Base-by-base conservation (phyloP, 140 eudicot species). In the Flaveria floridana region DNA sequence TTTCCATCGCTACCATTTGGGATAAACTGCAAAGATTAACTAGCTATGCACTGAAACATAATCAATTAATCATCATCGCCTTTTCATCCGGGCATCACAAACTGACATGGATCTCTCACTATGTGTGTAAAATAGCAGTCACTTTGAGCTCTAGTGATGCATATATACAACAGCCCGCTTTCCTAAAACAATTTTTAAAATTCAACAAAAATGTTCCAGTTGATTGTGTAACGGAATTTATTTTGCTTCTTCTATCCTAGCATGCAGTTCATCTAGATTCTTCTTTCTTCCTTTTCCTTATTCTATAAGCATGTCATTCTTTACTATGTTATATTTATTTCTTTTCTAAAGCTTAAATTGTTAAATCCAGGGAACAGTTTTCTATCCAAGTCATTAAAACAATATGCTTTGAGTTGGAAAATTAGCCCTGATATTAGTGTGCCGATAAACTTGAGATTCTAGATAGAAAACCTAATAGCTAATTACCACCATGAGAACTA, bases 341-440 rank as follows among this genome's bases (percentile, higher is more conserved):
- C 10, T 69, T 69, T 47, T 69, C 44, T 13, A 69, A 47, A 68
- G 59, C 61, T 48, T 41, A 51, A 69, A 28, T 18, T 6, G 19
- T 26, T 28, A 18, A 42, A 9, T 42, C 19, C 73, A 68, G 37
- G 34, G 19, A 20, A 21, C n/a, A 39, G 18, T 11, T 42, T 66
- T 41, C 3, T 67, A 67, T 19, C 55, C 72, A 67, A 34, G 55
- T 48, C 26, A 44, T 42, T 41, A 42, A 67, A 10, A 9, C 72
- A 42, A 18, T 16, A 9, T 12, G 34, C 37, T 39, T 18, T 18
- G 51, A 42, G 11, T 18, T 67, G 1, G 16, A 42, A 67, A 41
- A 18, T 42, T 57, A 57, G 30, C 28, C 13, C 62, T 18, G 7
- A 55, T 14, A 0, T 8, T 39, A 16, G n/a, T 39, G 7, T 65